Evolutionary conservation across 257 asterid genomes (phyloP), one percentile per base, ranked within the genome.

Genomic region (Plectranthus barbatus): DNA sequence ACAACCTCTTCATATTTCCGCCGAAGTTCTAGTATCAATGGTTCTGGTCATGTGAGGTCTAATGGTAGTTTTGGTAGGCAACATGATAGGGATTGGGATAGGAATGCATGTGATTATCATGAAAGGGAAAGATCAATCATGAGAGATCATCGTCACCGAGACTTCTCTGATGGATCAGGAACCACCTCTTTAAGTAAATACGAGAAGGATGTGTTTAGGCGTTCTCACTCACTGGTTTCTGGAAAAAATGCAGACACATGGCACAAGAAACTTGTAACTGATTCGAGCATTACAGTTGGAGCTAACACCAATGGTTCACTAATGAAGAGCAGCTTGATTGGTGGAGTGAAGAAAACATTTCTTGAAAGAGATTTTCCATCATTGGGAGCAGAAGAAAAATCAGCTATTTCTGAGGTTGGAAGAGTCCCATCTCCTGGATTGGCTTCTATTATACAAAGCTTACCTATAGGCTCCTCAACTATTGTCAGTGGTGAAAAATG

Each of bases 371-470:
- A 86, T 50, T 85, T 85, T 50, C 95, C 81, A 39, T 79, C 85
- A n/a, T 68, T 84, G 56, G 86, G 81, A 67, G 62, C 75, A 17
- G 95, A 87, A 36, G 89, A 82, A 72, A 84, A 76, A 69, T 66
- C 69, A 26, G 47, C 65, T 20, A 53, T 74, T 62, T 72, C 86
- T 21, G 93, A 77, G 66, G 57, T 83, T 19, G 84, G 87, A 71
- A 79, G 96, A 73, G 82, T 82, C 26, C 82, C 82, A 24, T 86
- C 96, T 68, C 96, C 95, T 45, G 94, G 80, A 19, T 54, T 76
- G 71, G 72, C 74, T 83, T 68, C 84, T 63, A 72, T 76, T 61
- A 73, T 81, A 59, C 84, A 73, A 53, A 75, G 79, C 72, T 73
- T 86, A 69, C 81, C 87, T 29, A 36, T 64, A 4, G 72, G 81